Evolutionary conservation across 345 rosid species (phyloP).

Genomic region (Salix dunnii): DNA sequence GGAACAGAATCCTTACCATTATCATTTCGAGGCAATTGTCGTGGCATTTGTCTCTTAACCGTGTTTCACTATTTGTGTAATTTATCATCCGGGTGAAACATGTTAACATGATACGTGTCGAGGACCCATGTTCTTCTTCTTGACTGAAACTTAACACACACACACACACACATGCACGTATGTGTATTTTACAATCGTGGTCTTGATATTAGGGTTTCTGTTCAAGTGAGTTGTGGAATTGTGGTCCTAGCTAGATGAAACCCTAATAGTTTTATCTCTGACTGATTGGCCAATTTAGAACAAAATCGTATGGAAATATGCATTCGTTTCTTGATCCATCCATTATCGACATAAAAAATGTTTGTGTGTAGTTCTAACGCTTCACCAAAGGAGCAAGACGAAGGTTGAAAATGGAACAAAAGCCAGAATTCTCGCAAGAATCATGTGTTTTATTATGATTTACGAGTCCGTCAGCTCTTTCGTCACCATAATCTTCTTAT

Average conservation of each 20-base stretch:
- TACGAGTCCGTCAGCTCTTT: constrained; percentile 22
- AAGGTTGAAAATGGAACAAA: constrained; percentile 30
- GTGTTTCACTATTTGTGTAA: constrained; percentile 23
- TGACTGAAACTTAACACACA: not conserved
- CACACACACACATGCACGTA: not conserved
- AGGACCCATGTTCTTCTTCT: constrained; percentile 30
- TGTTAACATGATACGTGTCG: constrained; percentile 34
- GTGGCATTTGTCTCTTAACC: constrained; percentile 44
- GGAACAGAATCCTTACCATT: constrained; percentile 47
- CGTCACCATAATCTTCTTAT: constrained; percentile 10
- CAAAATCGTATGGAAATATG: constrained; percentile 15
- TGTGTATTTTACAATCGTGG: not conserved
- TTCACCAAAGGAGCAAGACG: constrained; percentile 12
- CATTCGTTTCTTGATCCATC: constrained; percentile 12
- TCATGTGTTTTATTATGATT: constrained; percentile 32
- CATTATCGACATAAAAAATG: constrained; percentile 32
- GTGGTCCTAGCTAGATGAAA: constrained; percentile 41
- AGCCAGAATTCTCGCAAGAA: constrained; percentile 50
- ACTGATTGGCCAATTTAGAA: constrained; percentile 24
- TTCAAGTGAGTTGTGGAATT: constrained; percentile 7
- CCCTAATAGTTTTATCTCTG: constrained; percentile 2
- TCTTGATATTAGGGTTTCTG: constrained; percentile 32
- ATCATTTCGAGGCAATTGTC: constrained; percentile 54
- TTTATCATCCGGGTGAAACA: constrained; percentile 29
- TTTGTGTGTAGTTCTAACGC: not conserved